A percentile compares a stretch with the other conserved stretches of the same genome.
These are phyloP conservation scores for Tilletia setariae DNA, from an alignment of 1,284 basidiomycete genomes.

Conservation along the genomic window DNA sequence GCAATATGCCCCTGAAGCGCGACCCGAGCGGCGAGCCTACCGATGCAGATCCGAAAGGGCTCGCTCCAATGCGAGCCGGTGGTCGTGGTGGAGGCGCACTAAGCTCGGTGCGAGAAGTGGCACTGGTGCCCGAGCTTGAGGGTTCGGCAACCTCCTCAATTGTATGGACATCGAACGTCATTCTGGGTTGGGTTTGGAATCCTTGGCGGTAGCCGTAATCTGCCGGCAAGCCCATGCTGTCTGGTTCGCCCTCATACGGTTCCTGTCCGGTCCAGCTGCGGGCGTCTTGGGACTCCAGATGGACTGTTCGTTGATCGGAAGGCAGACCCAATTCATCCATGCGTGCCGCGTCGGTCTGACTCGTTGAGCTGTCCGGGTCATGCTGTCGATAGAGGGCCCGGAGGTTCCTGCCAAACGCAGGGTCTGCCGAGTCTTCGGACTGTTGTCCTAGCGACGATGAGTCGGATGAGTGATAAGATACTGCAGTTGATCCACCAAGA, in stretches of 20 bases:
- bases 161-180: conserved; percentile 3
- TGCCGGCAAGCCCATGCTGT: background rate
- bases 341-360: background rate
- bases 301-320: background rate
- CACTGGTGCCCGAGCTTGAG: conserved; percentile 8
- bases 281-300: background rate
- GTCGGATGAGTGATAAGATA: conserved; percentile 11
- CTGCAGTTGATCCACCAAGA: conserved; percentile 1
- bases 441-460: conserved; percentile 3
- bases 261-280: background rate
- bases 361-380: background rate
- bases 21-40: conserved; percentile 10
- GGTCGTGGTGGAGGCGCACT: conserved; percentile 11
- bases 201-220: conserved; percentile 10
- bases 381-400: conserved; percentile 3
- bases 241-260: background rate
- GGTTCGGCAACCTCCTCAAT: conserved; percentile 13
- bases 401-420: background rate
- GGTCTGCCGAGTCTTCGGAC: conserved; percentile 9
- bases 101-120: conserved; percentile 5
- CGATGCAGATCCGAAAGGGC: background rate
- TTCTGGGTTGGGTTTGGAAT: conserved; percentile 6
- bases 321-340: conserved; percentile 1
- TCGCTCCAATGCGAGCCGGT: background rate
- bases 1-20: background rate